Evolutionary conservation across 345 rosid genomes (phyloP), one percentile per base, ranked within the genome.

Genomic region (Turnera subulata): DNA sequence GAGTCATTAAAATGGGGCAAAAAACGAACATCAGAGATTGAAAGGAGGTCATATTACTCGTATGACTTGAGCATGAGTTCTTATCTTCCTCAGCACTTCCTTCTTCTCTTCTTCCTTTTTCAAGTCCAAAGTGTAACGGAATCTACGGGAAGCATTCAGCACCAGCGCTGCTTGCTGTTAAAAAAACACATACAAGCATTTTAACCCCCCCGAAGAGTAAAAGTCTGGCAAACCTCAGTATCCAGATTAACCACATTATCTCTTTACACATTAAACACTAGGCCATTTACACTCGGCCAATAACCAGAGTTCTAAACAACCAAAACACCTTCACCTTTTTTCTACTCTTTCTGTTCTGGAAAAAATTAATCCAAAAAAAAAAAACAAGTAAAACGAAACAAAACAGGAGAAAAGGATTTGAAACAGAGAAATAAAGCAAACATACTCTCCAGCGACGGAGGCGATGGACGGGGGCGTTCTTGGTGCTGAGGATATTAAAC

Each of bases 31-130:
- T 44, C 40, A 46, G 20, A 10, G 15, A 13, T 46, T 25, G 29
- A 5, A n/a, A 52, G 46, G 6, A 55, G 18, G 4, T 11, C 48
- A 42, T n/a, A 57, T 49, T 11, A 66, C 97, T 72, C 93, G 70
- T 54, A 90, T 81, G 70, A 80, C 97, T 84, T 94, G 97, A 1
- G 96, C 96, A 80, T 88, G 97, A 26, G 99, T 80, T 71, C 96
- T 85, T 65, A 94, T 90, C 92, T 78, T 87, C 72, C 93, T 78
- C 61, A 82, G 73, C 25, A 80, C 77, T 47, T 75, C 75, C 61
- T 78, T 84, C 61, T 78, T 81, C 65, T 90, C 84, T 66, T 85
- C 97, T 75, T 85, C 93, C 83, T 78, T 84, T 18, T 84, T 85
- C 57, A 94, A 84, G 77, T 94, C 97, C 84, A 94, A 53, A 7